Percentiles rank a stretch among this genome's conserved stretches.
These are phyloP conservation scores for Blastomyces emzantsi DNA, from an alignment of 2,329 filamentous ascomycete genomes.

Conservation along the genomic window DNA sequence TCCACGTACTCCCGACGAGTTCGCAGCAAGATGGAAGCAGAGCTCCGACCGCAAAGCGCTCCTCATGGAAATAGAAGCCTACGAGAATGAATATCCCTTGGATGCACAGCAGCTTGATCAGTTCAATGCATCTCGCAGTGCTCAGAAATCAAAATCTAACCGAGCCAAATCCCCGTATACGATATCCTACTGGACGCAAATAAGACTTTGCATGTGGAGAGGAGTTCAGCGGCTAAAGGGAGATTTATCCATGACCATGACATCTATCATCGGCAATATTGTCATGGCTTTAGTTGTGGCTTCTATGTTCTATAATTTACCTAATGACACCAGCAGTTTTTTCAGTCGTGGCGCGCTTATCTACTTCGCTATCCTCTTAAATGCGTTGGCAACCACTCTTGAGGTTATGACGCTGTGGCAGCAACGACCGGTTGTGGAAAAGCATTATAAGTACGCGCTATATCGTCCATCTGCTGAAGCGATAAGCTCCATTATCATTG, in stretches of 20 bases:
- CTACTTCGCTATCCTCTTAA: constrained; percentile 82
- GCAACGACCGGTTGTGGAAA: constrained; percentile 86
- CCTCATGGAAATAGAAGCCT: constrained; percentile 37
- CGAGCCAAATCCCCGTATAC: constrained; percentile 72
- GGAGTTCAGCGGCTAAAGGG: constrained; percentile 67
- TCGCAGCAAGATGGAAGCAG: constrained; percentile 49
- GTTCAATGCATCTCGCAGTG: constrained; percentile 27
- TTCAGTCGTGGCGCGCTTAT: constrained; percentile 69
- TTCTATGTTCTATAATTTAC: constrained; percentile 71
- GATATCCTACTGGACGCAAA: constrained; percentile 64
- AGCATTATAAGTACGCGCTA: constrained; percentile 75
- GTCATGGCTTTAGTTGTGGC: constrained; percentile 68
- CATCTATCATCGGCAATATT: constrained; percentile 58
- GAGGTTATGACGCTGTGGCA: constrained; percentile 78
- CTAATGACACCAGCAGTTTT: constrained; percentile 59
- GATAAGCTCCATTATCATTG: constrained; percentile 68
- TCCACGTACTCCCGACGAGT: constrained; percentile 62
- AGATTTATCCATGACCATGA: constrained; percentile 66
- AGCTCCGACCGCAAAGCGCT: constrained; percentile 41
- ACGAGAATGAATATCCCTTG: constrained; percentile 35
- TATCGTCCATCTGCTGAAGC: constrained; percentile 81
- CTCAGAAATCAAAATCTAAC: constrained; percentile 37
- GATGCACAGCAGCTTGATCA: constrained; percentile 17
- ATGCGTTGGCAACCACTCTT: constrained; percentile 70
- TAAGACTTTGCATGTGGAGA: constrained; percentile 70